Evolutionary conservation across 179 eudicot genomes (phyloP).

Genomic region (Corrigiola litoralis): DNA sequence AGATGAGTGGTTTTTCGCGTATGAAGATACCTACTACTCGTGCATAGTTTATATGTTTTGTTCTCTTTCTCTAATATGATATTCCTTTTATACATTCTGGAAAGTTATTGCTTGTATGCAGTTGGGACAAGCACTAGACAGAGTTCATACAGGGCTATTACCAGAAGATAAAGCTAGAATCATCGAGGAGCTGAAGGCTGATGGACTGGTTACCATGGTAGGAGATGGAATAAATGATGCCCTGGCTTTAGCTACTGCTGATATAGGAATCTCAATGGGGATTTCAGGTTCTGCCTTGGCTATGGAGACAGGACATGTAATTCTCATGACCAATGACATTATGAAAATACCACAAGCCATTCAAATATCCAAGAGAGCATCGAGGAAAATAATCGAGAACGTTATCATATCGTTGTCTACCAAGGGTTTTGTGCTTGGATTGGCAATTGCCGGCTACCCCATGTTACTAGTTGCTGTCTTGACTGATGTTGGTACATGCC

Average conservation of each 20-base stretch:
- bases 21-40: no score
- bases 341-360: conserved; percentile 35
- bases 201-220: conserved; percentile 36
- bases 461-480: conserved; percentile 39
- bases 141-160: conserved; percentile 29
- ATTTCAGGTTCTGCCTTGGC: conserved; percentile 45
- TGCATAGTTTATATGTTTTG: no score
- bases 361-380: conserved; percentile 29
- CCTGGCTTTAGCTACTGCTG: conserved; percentile 38
- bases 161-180: conserved; percentile 41
- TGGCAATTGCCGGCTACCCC: conserved; percentile 42
- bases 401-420: conserved; percentile 33
- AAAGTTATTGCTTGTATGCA: conserved; percentile 16
- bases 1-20: no score
- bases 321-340: conserved; percentile 42
- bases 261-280: conserved; percentile 44
- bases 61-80: background rate
- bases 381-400: conserved; percentile 35
- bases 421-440: conserved; percentile 32
- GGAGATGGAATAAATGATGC: conserved; percentile 49
- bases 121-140: conserved; percentile 28
- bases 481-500: conserved; percentile 40
- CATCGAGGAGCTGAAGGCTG: conserved; percentile 27
- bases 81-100: no score
- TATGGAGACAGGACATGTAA: conserved; percentile 37